These are phyloP conservation scores for Perilla frutescens DNA, from an alignment of 257 asterid genomes.

Conservation along the genomic window DNA sequence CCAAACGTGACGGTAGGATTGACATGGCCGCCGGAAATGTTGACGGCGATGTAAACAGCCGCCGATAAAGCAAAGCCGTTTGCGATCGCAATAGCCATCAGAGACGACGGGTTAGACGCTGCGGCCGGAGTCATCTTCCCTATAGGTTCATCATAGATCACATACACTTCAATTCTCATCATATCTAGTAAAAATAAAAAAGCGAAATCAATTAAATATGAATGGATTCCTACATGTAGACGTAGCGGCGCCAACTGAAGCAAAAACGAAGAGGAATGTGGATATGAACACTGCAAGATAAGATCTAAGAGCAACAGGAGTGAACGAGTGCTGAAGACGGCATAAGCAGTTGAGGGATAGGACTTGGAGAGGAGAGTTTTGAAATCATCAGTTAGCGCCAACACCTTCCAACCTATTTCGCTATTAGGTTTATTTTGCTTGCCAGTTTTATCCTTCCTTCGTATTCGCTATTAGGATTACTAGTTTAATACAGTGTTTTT, in stretches of 20 bases:
- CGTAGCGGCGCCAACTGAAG: conserved; percentile 71
- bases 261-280: conserved; percentile 82
- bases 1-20: conserved; percentile 92
- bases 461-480: no score
- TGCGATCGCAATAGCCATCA: conserved; percentile 60
- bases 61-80: conserved; percentile 64
- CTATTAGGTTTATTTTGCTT: no score
- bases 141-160: background rate
- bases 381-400: conserved; percentile 59
- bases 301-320: conserved; percentile 69
- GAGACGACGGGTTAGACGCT: conserved; percentile 48
- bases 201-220: background rate
- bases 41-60: conserved; percentile 63
- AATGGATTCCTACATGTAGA: conserved; percentile 50
- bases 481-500: no score
- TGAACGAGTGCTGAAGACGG: conserved; percentile 62
- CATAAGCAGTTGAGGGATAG: conserved; percentile 39
- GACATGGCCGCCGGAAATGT: conserved; percentile 85
- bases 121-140: conserved; percentile 26
- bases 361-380: conserved; percentile 31
- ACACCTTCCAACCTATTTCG: no score
- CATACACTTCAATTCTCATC: no score
- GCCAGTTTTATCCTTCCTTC: no score
- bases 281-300: conserved; percentile 89
- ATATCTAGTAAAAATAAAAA: no score